Conservation (phyloP, 495 filamentous ascomycete species). For the Parmelia sp. region DNA sequence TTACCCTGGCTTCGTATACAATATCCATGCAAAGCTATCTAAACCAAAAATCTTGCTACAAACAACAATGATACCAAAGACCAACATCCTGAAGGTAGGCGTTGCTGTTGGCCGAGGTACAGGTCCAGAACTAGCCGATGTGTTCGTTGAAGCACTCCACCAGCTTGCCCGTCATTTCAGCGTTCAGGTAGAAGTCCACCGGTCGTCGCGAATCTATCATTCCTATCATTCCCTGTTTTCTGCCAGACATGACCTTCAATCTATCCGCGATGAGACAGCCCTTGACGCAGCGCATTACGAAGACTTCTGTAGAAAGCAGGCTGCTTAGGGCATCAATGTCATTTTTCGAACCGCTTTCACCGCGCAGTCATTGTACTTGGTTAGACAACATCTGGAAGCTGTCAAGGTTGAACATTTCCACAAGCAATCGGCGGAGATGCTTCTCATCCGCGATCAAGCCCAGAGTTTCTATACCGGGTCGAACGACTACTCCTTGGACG, state of each 20-base stretch:
- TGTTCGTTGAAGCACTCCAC: neutral
- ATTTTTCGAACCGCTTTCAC: constrained; percentile 12
- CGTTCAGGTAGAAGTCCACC: neutral
- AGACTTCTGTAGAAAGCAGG: constrained; percentile 11
- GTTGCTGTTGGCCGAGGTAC: constrained; percentile 13
- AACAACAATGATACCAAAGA: constrained; percentile 9
- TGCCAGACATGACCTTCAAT: neutral
- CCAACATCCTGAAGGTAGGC: constrained; percentile 9
- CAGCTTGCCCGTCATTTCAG: constrained; percentile 9
- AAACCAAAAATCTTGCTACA: neutral
- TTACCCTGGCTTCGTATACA: neutral
- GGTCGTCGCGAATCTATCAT: constrained; percentile 15
- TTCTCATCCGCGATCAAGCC: constrained; percentile 14
- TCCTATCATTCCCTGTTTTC: constrained; percentile 7
- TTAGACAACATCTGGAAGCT: constrained; percentile 8
- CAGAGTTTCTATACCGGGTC: constrained; percentile 11
- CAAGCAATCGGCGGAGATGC: neutral
- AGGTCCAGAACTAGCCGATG: constrained; percentile 12
- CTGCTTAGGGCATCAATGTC: constrained; percentile 3
- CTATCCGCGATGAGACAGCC: constrained; percentile 6
- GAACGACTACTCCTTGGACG: constrained; percentile 1
- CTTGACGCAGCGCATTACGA: constrained; percentile 12
- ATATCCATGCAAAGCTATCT: neutral
- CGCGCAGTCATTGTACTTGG: constrained; percentile 9
- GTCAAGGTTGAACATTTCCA: constrained; percentile 10